Conservation (phyloP, 768 basidiomycete species). For the Tricholoma furcatifolium region DNA sequence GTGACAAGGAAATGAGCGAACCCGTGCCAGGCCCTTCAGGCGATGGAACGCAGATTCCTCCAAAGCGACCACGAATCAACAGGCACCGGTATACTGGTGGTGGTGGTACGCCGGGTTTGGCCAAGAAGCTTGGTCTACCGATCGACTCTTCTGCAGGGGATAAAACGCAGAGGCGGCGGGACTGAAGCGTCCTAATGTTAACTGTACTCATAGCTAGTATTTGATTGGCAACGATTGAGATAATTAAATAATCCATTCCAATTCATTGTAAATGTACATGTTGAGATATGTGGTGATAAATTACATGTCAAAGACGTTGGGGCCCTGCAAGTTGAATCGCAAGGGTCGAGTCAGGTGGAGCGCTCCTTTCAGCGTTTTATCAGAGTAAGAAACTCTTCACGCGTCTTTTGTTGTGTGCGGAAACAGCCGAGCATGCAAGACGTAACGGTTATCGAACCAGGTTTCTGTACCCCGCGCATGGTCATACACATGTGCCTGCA, state of each 20-base stretch:
- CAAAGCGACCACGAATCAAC: constrained; percentile 61
- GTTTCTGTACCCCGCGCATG: constrained; percentile 99
- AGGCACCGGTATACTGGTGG: constrained; percentile 46
- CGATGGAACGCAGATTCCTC: constrained; percentile 18
- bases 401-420: constrained; percentile 96
- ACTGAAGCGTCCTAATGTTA: constrained; percentile 27
- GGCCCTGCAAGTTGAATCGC: constrained; percentile 20
- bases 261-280: constrained; percentile 10
- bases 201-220: constrained; percentile 16
- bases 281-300: constrained; percentile 19
- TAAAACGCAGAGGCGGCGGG: constrained; percentile 57
- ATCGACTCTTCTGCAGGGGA: constrained; percentile 63
- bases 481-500: constrained; percentile 96
- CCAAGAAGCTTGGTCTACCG: constrained; percentile 53
- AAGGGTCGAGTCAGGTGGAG: not conserved
- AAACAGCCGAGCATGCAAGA: constrained; percentile 99
- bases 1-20: constrained; percentile 56
- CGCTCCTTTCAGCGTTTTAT: constrained; percentile 47
- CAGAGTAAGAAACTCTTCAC: constrained; percentile 92
- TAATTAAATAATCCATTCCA: not conserved
- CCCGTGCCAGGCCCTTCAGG: not conserved
- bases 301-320: constrained; percentile 15
- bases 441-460: constrained; percentile 91
- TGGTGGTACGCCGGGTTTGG: constrained; percentile 33
- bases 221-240: constrained; percentile 6